phyloP scores from a whole-genome alignment of 768 basidiomycete genomes.

The Boletus vinaceobasis region DNA sequence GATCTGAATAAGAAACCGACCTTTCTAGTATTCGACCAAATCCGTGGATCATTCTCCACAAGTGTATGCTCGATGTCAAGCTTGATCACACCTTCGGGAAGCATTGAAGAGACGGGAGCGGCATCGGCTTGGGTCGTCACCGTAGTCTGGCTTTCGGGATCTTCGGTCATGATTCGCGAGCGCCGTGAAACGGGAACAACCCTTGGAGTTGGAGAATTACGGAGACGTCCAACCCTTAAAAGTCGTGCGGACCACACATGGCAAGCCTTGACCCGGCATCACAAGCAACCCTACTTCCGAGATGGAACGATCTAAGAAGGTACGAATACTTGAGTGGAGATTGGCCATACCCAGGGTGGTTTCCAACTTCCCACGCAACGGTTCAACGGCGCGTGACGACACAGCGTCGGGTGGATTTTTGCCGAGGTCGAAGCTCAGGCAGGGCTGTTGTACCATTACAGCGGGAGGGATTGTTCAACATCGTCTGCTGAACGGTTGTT shows the following conservation, averaged over 20 bases:
- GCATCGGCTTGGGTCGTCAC: background rate
- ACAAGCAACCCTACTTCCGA: too few relatives aligned
- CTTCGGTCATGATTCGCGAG: conserved; percentile 7
- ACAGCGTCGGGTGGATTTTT: too few relatives aligned
- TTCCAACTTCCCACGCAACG: too few relatives aligned
- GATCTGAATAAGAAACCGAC: conserved; percentile 28
- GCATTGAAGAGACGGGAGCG: background rate
- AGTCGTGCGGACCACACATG: background rate
- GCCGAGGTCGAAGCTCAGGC: too few relatives aligned
- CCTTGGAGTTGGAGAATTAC: background rate
- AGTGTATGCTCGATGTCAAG: conserved; percentile 37
- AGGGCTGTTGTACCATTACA: too few relatives aligned
- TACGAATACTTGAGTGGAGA: too few relatives aligned
- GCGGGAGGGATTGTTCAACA: too few relatives aligned
- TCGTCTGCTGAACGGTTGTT: too few relatives aligned
- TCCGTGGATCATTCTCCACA: conserved; percentile 61
- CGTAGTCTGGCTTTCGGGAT: background rate
- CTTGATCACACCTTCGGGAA: conserved; percentile 1
- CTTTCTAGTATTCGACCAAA: conserved; percentile 57
- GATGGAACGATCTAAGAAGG: too few relatives aligned
- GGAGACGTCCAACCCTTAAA: conserved; percentile 5
- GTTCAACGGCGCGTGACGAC: too few relatives aligned
- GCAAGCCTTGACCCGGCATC: background rate
- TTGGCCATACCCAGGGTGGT: too few relatives aligned
- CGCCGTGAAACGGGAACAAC: background rate